Percentiles rank a stretch among this genome's conserved stretches.
Evolutionary conservation across 2,329 filamentous ascomycete genomes (phyloP).

Genomic region (Parafenestella ontariensis): DNA sequence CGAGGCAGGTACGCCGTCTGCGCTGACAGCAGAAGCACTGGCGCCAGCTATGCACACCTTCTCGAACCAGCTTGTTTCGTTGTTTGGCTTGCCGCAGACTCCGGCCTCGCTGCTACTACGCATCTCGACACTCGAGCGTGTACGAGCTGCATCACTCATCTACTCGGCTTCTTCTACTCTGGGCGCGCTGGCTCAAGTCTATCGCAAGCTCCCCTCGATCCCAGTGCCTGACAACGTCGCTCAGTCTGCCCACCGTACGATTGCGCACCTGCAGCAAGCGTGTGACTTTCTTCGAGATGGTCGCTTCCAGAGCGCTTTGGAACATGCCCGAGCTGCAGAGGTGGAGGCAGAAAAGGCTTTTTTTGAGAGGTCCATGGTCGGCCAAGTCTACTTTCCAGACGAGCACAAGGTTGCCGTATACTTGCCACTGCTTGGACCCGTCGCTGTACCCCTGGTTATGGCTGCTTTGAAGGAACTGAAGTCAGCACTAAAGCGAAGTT

Average conservation of each 20-base stretch:
- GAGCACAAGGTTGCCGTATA: slow-evolving; percentile 99
- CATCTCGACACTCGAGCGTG: slow-evolving; percentile 82
- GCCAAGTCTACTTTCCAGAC: slow-evolving; percentile 97
- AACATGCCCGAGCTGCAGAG: slow-evolving; percentile 84
- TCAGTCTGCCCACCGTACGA: slow-evolving; percentile 80
- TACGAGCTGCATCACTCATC: slow-evolving; percentile 83
- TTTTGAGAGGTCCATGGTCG: slow-evolving; percentile 99
- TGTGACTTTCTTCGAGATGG: slow-evolving; percentile 73
- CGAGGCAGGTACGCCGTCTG: slow-evolving; percentile 45
- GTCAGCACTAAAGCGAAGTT: slow-evolving; percentile 25
- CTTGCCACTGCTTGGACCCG: slow-evolving; percentile 84
- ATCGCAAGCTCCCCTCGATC: slow-evolving; percentile 83
- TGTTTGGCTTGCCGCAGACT: slow-evolving; percentile 82
- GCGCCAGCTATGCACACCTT: slow-evolving; percentile 87
- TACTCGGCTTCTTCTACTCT: slow-evolving; percentile 91
- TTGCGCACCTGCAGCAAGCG: slow-evolving; percentile 77
- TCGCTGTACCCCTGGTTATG: slow-evolving; percentile 88
- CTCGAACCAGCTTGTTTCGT: slow-evolving; percentile 84
- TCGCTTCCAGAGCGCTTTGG: slow-evolving; percentile 70
- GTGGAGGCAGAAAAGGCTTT: slow-evolving; percentile 91
- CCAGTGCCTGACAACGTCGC: slow-evolving; percentile 89
- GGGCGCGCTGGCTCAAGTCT: slow-evolving; percentile 85
- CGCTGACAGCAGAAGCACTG: slow-evolving; percentile 71
- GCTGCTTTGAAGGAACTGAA: slow-evolving; percentile 75
- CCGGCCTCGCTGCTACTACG: slow-evolving; percentile 82